Evolutionary conservation across 768 basidiomycete genomes (phyloP).

Genomic region (Lyophyllum semitale): DNA sequence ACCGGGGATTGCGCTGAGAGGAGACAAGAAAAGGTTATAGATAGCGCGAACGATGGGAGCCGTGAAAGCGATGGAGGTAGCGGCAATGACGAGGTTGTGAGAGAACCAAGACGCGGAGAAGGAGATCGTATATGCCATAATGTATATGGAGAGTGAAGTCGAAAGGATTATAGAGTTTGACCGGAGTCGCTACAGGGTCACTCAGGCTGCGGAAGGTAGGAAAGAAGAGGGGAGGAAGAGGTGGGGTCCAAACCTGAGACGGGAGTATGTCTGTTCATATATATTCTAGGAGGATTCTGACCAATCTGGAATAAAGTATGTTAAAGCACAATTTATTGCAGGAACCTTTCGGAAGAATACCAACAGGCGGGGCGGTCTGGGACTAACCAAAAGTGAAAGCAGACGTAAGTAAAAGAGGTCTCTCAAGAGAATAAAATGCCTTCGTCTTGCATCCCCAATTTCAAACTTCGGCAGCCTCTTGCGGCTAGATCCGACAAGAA

Average conservation of each 20-base stretch:
- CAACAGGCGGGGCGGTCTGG: no score
- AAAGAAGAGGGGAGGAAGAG: conserved; percentile 32
- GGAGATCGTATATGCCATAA: conserved; percentile 36
- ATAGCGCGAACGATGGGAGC: conserved; percentile 38
- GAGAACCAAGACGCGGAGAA: conserved; percentile 32
- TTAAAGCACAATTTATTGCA: no score
- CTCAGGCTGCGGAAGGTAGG: conserved; percentile 23
- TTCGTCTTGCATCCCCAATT: no score
- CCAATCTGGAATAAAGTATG: no score
- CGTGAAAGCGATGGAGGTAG: conserved; percentile 31
- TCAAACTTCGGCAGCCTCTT: no score
- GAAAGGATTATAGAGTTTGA: conserved; percentile 16
- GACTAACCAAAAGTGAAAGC: no score
- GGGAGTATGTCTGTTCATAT: conserved; percentile 35
- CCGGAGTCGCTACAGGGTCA: conserved; percentile 34
- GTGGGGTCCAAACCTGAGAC: conserved; percentile 30
- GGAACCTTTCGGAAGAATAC: no score
- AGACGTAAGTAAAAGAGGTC: no score
- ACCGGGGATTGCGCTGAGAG: conserved; percentile 72
- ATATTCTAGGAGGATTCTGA: conserved; percentile 37
- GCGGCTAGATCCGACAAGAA: no score
- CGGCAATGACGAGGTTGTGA: conserved; percentile 35
- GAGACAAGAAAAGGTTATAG: conserved; percentile 62
- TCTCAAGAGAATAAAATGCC: no score
- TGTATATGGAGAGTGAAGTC: conserved; percentile 13